Conservation (phyloP, 208 protist species). For the Porcisia hertigi region DNA sequence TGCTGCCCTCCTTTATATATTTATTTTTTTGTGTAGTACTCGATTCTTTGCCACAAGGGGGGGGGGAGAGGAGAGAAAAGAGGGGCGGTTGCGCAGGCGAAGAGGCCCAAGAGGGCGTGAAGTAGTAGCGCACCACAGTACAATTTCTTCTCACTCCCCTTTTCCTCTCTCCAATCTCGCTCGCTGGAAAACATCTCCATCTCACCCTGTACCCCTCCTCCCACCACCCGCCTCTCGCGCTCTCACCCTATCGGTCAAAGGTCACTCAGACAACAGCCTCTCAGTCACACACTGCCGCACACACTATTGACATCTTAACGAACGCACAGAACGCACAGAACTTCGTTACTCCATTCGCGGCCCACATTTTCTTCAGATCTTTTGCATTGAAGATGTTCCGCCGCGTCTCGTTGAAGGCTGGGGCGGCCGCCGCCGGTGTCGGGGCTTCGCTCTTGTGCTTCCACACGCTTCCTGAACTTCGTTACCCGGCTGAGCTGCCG, state of each 20-base stretch:
- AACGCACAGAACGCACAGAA: not conserved
- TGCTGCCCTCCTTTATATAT: no score
- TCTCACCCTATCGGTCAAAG: not conserved
- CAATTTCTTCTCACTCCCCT: no score
- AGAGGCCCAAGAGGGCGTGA: no score
- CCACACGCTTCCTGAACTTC: constrained; percentile 59
- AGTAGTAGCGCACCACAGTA: no score
- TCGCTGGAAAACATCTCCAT: not conserved
- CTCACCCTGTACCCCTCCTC: not conserved
- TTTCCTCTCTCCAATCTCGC: no score
- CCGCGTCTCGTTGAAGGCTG: constrained; percentile 16
- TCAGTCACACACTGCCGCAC: not conserved
- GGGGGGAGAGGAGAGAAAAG: no score
- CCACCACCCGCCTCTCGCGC: not conserved
- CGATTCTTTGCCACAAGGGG: no score
- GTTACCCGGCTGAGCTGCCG: constrained; percentile 77
- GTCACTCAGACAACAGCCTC: not conserved
- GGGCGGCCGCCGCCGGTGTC: constrained; percentile 9
- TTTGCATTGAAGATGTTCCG: constrained; percentile 12
- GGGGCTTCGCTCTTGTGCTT: constrained; percentile 30
- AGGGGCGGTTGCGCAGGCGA: no score
- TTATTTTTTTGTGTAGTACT: no score
- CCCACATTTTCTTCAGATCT: not conserved
- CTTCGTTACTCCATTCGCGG: not conserved
- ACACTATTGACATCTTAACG: not conserved